Evolutionary conservation across 345 rosid species (phyloP).

Genomic region (Boechera divaricarpa): DNA sequence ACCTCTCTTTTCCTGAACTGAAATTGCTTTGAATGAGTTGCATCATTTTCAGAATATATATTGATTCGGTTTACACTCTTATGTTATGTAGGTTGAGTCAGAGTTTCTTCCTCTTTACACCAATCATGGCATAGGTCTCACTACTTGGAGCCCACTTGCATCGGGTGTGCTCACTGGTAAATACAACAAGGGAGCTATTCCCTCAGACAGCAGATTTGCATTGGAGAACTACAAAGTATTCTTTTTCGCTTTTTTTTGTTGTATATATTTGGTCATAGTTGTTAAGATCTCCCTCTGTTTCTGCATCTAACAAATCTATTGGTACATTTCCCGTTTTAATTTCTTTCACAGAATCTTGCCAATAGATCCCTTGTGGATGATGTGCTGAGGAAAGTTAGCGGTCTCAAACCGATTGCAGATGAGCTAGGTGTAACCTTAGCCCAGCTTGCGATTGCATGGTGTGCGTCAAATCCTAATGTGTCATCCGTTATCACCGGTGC

Average conservation of each 20-base stretch:
- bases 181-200: conserved; percentile 84
- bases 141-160: conserved; percentile 99
- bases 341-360: conserved; percentile 75
- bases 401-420: conserved; percentile 96
- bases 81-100: conserved; percentile 71
- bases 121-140: conserved; percentile 90
- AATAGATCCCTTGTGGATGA: conserved; percentile 90
- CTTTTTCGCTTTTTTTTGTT: conserved; percentile 3
- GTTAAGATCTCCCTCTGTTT: conserved; percentile 5
- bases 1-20: neutral
- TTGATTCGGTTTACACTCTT: neutral
- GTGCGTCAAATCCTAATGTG: conserved; percentile 95
- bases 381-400: conserved; percentile 87
- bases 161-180: conserved; percentile 99
- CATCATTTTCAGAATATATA: neutral
- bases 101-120: conserved; percentile 85
- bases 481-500: conserved; percentile 97
- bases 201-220: conserved; percentile 91
- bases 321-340: conserved; percentile 12
- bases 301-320: conserved; percentile 8
- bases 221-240: conserved; percentile 90
- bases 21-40: neutral
- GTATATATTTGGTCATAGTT: neutral
- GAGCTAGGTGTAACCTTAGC: conserved; percentile 94
- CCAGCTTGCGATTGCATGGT: conserved; percentile 99